Percentiles rank a stretch among this genome's conserved stretches.
Conservation (phyloP, 176 grass and related monocot genomes). For the Carex littledalei region DNA sequence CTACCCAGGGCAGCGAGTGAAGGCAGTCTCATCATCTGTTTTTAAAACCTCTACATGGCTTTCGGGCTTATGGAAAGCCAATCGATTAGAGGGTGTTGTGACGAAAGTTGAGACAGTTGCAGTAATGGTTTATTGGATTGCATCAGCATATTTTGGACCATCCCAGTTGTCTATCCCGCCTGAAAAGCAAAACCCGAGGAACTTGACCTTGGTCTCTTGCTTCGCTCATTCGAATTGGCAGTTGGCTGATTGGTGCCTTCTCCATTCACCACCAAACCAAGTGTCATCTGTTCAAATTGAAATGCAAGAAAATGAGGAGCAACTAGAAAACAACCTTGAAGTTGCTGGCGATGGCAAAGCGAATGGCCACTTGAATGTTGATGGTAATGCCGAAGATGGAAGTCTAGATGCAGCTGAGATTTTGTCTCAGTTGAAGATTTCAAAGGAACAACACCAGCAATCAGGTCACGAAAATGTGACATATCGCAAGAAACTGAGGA, state of each 20-base stretch:
- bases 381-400: slow-evolving; percentile 30
- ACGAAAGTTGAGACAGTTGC: slow-evolving; percentile 73
- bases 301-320: slow-evolving; percentile 25
- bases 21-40: slow-evolving; percentile 71
- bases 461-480: slow-evolving; percentile 44
- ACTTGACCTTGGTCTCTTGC: slow-evolving; percentile 78
- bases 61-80: slow-evolving; percentile 76
- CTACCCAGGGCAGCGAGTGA: slow-evolving; percentile 87
- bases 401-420: slow-evolving; percentile 26
- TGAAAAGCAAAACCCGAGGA: slow-evolving; percentile 78
- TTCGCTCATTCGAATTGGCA: slow-evolving; percentile 76
- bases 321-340: slow-evolving; percentile 1
- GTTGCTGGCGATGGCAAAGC: slow-evolving; percentile 23
- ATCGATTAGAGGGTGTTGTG: slow-evolving; percentile 68
- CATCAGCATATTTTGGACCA: slow-evolving; percentile 58
- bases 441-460: slow-evolving; percentile 40
- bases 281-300: slow-evolving; percentile 6
- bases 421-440: slow-evolving; percentile 31
- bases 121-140: slow-evolving; percentile 86
- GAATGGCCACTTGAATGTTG: slow-evolving; percentile 35
- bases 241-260: slow-evolving; percentile 83
- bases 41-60: slow-evolving; percentile 82
- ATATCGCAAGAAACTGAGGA: slow-evolving; percentile 61
- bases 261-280: slow-evolving; percentile 7
- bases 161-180: slow-evolving; percentile 45